Evolutionary conservation across 306 rosid genomes (phyloP).

Genomic region (Prunus armeniaca): DNA sequence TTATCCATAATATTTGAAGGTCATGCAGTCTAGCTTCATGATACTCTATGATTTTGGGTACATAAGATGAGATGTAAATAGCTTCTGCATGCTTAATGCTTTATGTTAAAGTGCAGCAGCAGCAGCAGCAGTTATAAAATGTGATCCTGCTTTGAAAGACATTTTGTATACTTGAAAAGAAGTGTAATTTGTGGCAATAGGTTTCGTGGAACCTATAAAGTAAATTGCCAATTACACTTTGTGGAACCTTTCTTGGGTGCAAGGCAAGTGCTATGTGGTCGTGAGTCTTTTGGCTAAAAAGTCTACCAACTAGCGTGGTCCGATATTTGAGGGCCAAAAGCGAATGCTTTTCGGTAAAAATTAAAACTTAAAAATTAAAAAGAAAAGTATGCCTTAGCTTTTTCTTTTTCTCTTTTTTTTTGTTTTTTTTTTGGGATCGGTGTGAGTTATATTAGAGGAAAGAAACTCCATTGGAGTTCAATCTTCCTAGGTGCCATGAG

Average conservation of each 20-base stretch:
- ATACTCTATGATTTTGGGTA: neutral
- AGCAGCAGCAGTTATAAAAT: neutral
- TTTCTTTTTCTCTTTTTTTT: too few species aligned
- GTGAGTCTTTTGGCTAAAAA: neutral
- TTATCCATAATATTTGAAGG: neutral
- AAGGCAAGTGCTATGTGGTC: neutral
- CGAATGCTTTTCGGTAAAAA: neutral
- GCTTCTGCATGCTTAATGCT: neutral
- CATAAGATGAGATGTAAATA: neutral
- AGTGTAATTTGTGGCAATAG: neutral
- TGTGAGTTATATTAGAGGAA: too few species aligned
- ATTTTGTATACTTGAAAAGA: neutral
- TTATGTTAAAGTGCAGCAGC: conserved; percentile 4
- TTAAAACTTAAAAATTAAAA: too few species aligned
- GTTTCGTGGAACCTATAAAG: neutral
- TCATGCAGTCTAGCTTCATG: neutral
- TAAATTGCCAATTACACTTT: neutral
- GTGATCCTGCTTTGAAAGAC: neutral
- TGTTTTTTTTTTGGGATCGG: too few species aligned
- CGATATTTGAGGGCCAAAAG: neutral
- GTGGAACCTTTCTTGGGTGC: neutral
- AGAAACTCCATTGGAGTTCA: too few species aligned
- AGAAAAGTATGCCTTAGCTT: too few species aligned
- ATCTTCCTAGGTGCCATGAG: too few species aligned
- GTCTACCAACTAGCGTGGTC: neutral